A percentile compares a stretch with the other conserved stretches of the same genome.
Conservation (phyloP, 441 rosid species). For the Hura crepitans region DNA sequence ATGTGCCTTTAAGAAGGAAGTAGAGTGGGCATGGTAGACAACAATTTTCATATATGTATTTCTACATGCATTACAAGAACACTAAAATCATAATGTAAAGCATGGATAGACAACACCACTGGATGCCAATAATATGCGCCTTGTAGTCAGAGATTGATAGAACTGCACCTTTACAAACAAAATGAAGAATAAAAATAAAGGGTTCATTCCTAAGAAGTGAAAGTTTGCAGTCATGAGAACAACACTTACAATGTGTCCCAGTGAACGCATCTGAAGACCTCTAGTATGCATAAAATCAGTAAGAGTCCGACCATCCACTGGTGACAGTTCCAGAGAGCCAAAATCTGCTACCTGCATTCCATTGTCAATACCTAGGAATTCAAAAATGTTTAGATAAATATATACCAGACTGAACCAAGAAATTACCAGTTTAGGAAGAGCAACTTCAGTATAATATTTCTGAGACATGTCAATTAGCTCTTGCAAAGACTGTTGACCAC, state of each 20-base stretch:
- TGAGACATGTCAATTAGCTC: conserved; percentile 52
- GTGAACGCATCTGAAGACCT: conserved; percentile 56
- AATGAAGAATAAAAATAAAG: not conserved
- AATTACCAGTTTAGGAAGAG: conserved; percentile 67
- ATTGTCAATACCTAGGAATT: conserved; percentile 24
- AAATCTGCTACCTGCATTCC: conserved; percentile 63
- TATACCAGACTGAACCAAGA: conserved; percentile 18
- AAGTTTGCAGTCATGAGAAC: conserved; percentile 47
- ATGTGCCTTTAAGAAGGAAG: not conserved
- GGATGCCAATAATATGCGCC: not conserved
- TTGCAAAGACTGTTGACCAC: conserved; percentile 43
- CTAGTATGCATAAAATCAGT: conserved; percentile 74
- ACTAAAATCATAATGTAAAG: not conserved
- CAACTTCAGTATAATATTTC: conserved; percentile 51
- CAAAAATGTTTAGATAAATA: conserved; percentile 18
- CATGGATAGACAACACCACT: not conserved
- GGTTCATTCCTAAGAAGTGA: conserved; percentile 44
- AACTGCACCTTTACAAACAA: conserved; percentile 1
- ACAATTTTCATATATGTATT: not conserved
- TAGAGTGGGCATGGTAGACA: too few species aligned
- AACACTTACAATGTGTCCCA: conserved; percentile 51
- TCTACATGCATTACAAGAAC: not conserved
- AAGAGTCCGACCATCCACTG: conserved; percentile 65
- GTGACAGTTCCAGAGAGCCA: conserved; percentile 65
- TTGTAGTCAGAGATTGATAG: not conserved